These are phyloP conservation scores for Rhododendron williamsianum DNA, from an alignment of 148 eudicot genomes.

Conservation along the genomic window DNA sequence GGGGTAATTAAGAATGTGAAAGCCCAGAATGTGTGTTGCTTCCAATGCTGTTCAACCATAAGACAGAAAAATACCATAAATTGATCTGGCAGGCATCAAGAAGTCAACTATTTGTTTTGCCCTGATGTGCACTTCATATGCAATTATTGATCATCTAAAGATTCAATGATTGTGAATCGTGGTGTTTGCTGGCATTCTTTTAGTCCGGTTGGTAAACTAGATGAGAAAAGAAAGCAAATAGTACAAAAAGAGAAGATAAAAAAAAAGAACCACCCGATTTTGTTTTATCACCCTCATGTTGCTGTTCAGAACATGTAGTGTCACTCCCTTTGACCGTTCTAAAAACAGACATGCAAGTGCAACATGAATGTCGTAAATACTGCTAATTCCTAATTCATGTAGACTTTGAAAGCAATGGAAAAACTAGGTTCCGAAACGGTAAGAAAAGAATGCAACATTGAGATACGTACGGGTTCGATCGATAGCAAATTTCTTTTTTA, in stretches of 20 bases:
- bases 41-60: neutral
- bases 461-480: neutral
- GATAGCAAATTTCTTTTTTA: neutral
- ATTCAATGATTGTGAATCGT: neutral
- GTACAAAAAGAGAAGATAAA: too few relatives aligned
- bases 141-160: neutral
- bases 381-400: too few relatives aligned
- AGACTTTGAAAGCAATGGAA: neutral
- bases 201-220: neutral
- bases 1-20: neutral
- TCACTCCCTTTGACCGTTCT: neutral
- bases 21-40: neutral
- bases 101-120: neutral
- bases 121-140: neutral
- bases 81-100: neutral
- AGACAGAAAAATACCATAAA: neutral
- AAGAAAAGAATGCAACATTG: neutral
- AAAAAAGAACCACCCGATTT: neutral
- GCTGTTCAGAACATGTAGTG: neutral
- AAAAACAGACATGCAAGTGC: neutral
- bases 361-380: neutral
- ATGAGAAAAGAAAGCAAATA: neutral
- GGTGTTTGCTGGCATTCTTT: neutral
- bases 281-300: neutral
- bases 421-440: neutral